These are phyloP conservation scores for Cryptosporidium bovis DNA, from an alignment of 169 alveolate species.

Conservation along the genomic window DNA sequence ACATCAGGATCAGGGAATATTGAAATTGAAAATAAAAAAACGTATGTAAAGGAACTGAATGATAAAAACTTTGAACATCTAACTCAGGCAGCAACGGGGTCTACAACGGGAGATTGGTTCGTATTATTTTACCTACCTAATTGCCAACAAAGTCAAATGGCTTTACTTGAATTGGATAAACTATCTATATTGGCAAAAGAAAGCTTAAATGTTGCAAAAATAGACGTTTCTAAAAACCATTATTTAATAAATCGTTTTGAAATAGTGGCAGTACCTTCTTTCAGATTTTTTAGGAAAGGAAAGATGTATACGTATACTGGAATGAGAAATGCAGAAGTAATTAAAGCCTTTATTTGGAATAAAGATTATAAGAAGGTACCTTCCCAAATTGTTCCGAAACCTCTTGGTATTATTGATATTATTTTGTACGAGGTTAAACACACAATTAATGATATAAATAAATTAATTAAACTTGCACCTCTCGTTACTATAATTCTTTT, in stretches of 20 bases:
- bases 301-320: conserved; percentile 63
- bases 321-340: conserved; percentile 58
- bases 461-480: conserved; percentile 37
- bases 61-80: conserved; percentile 77
- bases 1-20: background rate
- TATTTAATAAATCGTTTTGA: conserved; percentile 40
- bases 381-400: conserved; percentile 56
- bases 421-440: conserved; percentile 40
- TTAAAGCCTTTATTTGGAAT: conserved; percentile 58
- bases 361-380: conserved; percentile 42
- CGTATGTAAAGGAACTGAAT: conserved; percentile 71
- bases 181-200: conserved; percentile 28
- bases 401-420: conserved; percentile 30
- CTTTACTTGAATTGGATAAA: conserved; percentile 26
- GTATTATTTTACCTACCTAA: conserved; percentile 58
- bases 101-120: conserved; percentile 81
- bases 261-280: conserved; percentile 59
- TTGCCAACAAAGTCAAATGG: conserved; percentile 54
- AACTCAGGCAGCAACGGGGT: conserved; percentile 78
- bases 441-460: conserved; percentile 37
- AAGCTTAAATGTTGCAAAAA: conserved; percentile 52
- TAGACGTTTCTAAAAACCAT: conserved; percentile 50
- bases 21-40: background rate
- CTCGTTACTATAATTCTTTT: conserved; percentile 40
- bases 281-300: conserved; percentile 61